Base-by-base conservation (phyloP, 495 filamentous ascomycete genomes). In the Aspergillus conjunctus region DNA sequence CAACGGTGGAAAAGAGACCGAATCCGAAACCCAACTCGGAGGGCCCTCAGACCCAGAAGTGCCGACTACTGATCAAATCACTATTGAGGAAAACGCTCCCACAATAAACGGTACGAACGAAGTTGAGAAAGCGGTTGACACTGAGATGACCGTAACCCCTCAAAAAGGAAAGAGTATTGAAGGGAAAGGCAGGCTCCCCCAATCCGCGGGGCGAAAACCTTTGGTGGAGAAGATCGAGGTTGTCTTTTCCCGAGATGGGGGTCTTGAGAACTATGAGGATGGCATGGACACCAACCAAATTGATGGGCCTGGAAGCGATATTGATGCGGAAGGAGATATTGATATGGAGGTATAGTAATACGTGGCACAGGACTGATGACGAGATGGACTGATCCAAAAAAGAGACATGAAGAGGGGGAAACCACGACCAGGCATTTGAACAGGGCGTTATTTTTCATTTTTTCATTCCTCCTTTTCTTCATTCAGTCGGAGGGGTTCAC, bases 201-300 rank as follows among this genome's bases (percentile, higher is more conserved):
- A 68, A 12, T 75, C 76, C 1, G 69, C 69, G 48, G 71, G 46
- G 32, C 73, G 72, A 45, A 78, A 78, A 49, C 68, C 76, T 2
- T 56, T 77, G 26, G 72, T 78, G n/a, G 76, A 78, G 54, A 72
- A 78, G 55, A 44, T 78, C 17, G 66, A 75, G 20, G 45, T 78
- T 44, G 50, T 78, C 17, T 63, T 74, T 5, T 66, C 68, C 15
- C 73, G 73, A 15, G 61, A 70, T 30, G 55, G 59, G 3, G 52
- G 53, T 4, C 41, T 57, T 11, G 26, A 51, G 34, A 26, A 48
- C 12, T 53, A 60, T 22, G 54, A 26, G 22, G 60, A 64, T 59
- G 64, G 58, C 11, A 51, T 66, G 14, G 33, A 49, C 15, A 61
- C 62, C 1, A 39, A 57, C 45, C 20, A 49, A 43, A 20, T 51